phyloP scores from a whole-genome alignment of 2,329 filamentous ascomycete species.

The Phoma sp. region DNA sequence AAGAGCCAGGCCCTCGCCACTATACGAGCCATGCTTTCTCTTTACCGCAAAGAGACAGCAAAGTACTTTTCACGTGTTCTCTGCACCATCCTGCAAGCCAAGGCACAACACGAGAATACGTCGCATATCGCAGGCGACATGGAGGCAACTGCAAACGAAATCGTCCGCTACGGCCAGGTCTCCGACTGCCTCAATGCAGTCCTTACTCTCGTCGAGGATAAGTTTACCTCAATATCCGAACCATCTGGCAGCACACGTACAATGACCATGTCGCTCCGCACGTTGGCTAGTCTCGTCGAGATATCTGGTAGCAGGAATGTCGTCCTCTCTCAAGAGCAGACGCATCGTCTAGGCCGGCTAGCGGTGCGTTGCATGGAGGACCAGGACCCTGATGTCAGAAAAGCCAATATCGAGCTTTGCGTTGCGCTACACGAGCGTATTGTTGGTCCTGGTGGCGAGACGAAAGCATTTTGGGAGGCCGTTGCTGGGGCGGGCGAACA shows the following conservation, averaged over 20 bases:
- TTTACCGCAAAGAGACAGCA: slow-evolving; percentile 69
- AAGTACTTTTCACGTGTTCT: slow-evolving; percentile 72
- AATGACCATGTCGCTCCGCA: slow-evolving; percentile 49
- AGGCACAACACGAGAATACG: slow-evolving; percentile 69
- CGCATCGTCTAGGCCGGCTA: slow-evolving; percentile 46
- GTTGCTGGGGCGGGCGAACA: slow-evolving; percentile 71
- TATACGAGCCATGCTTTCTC: slow-evolving; percentile 73
- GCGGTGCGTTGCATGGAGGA: slow-evolving; percentile 48
- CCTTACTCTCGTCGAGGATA: slow-evolving; percentile 45
- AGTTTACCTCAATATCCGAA: slow-evolving; percentile 31
- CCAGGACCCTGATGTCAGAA: slow-evolving; percentile 53
- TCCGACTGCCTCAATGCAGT: slow-evolving; percentile 56
- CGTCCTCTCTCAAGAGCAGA: slow-evolving; percentile 41
- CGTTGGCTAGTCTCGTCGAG: slow-evolving; percentile 46
- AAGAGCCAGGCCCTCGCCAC: slow-evolving; percentile 77
- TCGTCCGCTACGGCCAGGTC: slow-evolving; percentile 69
- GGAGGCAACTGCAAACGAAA: slow-evolving; percentile 74
- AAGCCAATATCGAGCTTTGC: slow-evolving; percentile 81
- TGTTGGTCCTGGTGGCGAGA: slow-evolving; percentile 36
- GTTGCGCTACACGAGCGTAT: slow-evolving; percentile 67
- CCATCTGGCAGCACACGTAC: slow-evolving; percentile 39
- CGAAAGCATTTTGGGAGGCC: slow-evolving; percentile 68
- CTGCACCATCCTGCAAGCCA: slow-evolving; percentile 68
- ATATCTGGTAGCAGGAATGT: slow-evolving; percentile 42
- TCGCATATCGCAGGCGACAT: slow-evolving; percentile 76